Conservation (phyloP, 2,329 filamentous ascomycete genomes). For the Hypoxylon sp. region DNA sequence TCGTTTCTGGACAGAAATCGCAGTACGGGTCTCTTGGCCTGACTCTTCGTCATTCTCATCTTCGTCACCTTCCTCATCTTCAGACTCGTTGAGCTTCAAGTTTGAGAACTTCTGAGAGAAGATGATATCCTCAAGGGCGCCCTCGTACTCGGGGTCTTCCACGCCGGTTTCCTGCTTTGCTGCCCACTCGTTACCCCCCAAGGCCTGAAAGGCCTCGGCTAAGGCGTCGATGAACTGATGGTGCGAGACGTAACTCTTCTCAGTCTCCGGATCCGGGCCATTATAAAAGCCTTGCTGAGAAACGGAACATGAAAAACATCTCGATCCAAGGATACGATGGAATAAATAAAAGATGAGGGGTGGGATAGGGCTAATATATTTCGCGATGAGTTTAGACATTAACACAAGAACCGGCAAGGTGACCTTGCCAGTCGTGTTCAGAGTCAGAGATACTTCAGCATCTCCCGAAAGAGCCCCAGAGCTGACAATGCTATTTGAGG, state of each 20-base stretch:
- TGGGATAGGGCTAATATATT: constrained; percentile 52
- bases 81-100: constrained; percentile 39
- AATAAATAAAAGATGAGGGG: constrained; percentile 54
- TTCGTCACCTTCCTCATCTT: constrained; percentile 42
- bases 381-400: constrained; percentile 57
- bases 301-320: constrained; percentile 46
- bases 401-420: constrained; percentile 54
- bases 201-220: constrained; percentile 51
- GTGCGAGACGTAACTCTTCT: constrained; percentile 56
- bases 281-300: constrained; percentile 53
- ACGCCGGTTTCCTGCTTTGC: background rate
- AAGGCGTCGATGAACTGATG: constrained; percentile 59
- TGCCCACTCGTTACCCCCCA: constrained; percentile 52
- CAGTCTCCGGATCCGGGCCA: constrained; percentile 53
- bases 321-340: constrained; percentile 55
- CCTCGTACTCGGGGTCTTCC: constrained; percentile 27
- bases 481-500: constrained; percentile 55
- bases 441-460: constrained; percentile 39
- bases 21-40: constrained; percentile 14
- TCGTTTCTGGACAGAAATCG: constrained; percentile 19
- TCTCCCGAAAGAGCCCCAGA: constrained; percentile 35
- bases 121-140: constrained; percentile 45
- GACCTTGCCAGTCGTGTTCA: constrained; percentile 56
- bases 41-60: constrained; percentile 29
- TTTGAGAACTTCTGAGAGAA: constrained; percentile 50